Base-by-base conservation (phyloP, 352 stramenopile species). In the Phytophthora brassicae region DNA sequence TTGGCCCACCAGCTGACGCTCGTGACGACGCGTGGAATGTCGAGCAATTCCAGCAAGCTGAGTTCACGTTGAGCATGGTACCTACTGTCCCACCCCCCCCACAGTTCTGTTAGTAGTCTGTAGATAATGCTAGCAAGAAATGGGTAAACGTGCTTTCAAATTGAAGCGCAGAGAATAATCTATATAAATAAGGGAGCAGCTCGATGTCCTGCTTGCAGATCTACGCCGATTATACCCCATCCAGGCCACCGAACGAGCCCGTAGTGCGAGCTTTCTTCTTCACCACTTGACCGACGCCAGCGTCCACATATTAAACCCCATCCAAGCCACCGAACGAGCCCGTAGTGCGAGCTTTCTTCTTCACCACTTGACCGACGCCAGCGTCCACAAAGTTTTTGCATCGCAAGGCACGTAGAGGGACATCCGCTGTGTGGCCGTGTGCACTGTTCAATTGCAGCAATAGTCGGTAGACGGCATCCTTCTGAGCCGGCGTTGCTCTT, bases 301-400 rank as follows among this genome's bases (percentile, higher is more conserved):
- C 75, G 17, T 75, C 70, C 13, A 90, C 68, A 51, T n/a, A n/a
- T n/a, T n/a, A n/a, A n/a, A n/a, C n/a, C n/a, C n/a, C n/a, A n/a
- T n/a, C n/a, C n/a, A n/a, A n/a, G n/a, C n/a, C n/a, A n/a, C n/a
- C n/a, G n/a, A n/a, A 70, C 22, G 74, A 50, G 12, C 67, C 63
- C 12, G 54, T 60, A 47, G 35, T 36, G 16, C 62, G 64, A 24
- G 60, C 41, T 38, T 83, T 83, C 62, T 83, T 86, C 68, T 81
- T 83, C 19, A 81, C 50, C 22, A 84, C 74, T 53, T 80, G 75
- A 4, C 77, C 72, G 3, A 76, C 61, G 19, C 77, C 77, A 29
- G 75, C 75, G 17, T 75, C 70, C 13, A 90, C 68, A 51, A 90
- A 90, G 59, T 89, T 81, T 52, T 88, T 84, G 60, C 65, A 73